A percentile compares a stretch with the other conserved stretches of the same genome.
Evolutionary conservation across 2,329 filamentous ascomycete species (phyloP).

Genomic region (Neopestalotiopsis rosae): DNA sequence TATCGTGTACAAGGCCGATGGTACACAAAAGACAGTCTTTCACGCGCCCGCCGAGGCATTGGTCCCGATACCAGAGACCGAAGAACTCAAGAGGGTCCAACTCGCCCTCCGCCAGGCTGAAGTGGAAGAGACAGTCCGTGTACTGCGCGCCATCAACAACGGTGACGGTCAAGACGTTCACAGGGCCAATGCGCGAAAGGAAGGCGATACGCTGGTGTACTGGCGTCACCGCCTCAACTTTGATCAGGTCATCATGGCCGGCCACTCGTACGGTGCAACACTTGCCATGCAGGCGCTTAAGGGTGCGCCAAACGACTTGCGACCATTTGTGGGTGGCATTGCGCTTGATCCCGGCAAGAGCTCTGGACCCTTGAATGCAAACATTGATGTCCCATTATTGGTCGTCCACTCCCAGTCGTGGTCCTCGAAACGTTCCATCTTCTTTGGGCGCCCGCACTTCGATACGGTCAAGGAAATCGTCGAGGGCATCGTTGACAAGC

Average conservation of each 20-base stretch:
- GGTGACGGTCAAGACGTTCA: constrained; percentile 42
- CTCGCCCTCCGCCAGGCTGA: constrained; percentile 57
- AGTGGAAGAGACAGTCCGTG: constrained; percentile 49
- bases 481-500: constrained; percentile 46
- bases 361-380: constrained; percentile 64
- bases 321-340: constrained; percentile 61
- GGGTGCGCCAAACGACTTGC: constrained; percentile 44
- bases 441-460: constrained; percentile 70
- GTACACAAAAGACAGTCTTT: constrained; percentile 39
- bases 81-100: constrained; percentile 50
- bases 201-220: constrained; percentile 49
- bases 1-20: constrained; percentile 39
- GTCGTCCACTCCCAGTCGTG: constrained; percentile 70
- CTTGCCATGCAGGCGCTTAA: constrained; percentile 66
- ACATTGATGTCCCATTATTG: constrained; percentile 63
- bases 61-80: constrained; percentile 41
- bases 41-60: constrained; percentile 1
- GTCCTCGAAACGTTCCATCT: constrained; percentile 61
- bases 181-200: constrained; percentile 49
- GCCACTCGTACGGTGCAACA: constrained; percentile 72
- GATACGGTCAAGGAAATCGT: constrained; percentile 65
- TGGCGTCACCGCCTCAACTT: constrained; percentile 62
- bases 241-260: constrained; percentile 60
- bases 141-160: constrained; percentile 46
- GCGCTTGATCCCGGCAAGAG: constrained; percentile 70